Evolutionary conservation across 2,329 filamentous ascomycete species (phyloP), one percentile per base, ranked within the genome.

Genomic region (Epicoccum nigrum): DNA sequence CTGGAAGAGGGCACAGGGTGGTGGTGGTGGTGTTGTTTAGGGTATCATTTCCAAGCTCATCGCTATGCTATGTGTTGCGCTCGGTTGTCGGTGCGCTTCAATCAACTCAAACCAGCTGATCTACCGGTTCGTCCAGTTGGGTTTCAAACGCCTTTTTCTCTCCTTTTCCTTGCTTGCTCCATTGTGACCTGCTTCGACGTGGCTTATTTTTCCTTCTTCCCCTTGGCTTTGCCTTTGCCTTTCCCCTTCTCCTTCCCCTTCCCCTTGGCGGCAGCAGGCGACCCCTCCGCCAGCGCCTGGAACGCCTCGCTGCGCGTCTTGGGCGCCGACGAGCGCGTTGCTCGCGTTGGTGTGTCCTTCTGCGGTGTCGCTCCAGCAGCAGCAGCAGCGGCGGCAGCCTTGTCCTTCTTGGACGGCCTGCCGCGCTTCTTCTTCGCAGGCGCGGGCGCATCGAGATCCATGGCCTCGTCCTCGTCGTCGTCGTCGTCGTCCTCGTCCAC

Each of bases 301-400:
- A 68, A 68, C 2, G 60, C 63, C 51, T 65, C 63, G 34, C 60
- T 64, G 7, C 57, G 60, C 4, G 65, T 62, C 39, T 62, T 61
- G 12, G 64, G 57, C 12, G 58, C 61, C 1, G 51, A 37, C 11
- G 55, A 41, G 13, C 42, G 43, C 6, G 52, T 58, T 4, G 50
- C 33, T 1, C 58, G 35, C 11, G 58, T 37, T 2, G 60, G 49
- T 4, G 64, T 55, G 8, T 45, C 48, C 5, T 59, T 50, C n/a
- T 54, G 31, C 8, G 45, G 33, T 30, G 34, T 45, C 32, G 31
- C 45, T 37, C 12, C 25, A 4, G 30, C 13, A 2, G 37, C 37
- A 27, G 32, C 32, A n/a, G n/a, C n/a, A n/a, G n/a, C n/a, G n/a
- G n/a, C n/a, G n/a, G n/a, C n/a, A n/a, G 21, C 21, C 34, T 39